Evolutionary conservation across 2,329 filamentous ascomycete genomes (phyloP).

Genomic region (Pyrenochaeta sp.): DNA sequence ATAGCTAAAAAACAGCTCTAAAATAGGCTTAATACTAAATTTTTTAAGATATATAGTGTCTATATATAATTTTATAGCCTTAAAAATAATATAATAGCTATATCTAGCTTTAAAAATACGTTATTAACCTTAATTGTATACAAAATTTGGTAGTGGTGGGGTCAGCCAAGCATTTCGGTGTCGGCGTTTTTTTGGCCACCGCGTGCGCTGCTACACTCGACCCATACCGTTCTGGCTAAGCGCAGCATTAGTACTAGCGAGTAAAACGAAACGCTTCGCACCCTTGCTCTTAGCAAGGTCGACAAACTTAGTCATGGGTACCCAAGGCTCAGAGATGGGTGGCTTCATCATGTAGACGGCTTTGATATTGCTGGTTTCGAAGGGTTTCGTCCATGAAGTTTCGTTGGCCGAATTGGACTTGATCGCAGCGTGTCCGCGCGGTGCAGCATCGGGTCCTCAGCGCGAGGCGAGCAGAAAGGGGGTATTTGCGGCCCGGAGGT

Average conservation of each 20-base stretch:
- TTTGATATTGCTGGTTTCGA: not conserved
- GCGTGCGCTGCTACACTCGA: not conserved
- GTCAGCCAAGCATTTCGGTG: too few species aligned
- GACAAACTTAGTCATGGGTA: not conserved
- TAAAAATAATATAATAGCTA: too few species aligned
- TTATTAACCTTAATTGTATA: too few species aligned
- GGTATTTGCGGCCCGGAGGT: conserved; percentile 12
- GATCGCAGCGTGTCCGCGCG: not conserved
- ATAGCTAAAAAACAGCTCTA: too few species aligned
- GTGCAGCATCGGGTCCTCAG: not conserved
- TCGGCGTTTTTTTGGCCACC: too few species aligned
- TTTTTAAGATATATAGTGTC: too few species aligned
- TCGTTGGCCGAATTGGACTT: not conserved
- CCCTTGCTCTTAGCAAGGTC: not conserved
- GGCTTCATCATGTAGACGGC: not conserved
- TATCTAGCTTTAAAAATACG: too few species aligned
- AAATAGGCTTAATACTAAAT: too few species aligned
- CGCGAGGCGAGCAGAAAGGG: not conserved
- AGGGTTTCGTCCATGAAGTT: not conserved
- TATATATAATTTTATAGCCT: too few species aligned
- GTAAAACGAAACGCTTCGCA: not conserved
- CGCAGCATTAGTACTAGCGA: not conserved
- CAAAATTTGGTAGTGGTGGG: too few species aligned
- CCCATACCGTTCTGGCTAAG: not conserved
- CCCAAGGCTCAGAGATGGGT: not conserved